phyloP scores from a whole-genome alignment of 2,329 filamentous ascomycete genomes.

The Colletotrichum agaves region DNA sequence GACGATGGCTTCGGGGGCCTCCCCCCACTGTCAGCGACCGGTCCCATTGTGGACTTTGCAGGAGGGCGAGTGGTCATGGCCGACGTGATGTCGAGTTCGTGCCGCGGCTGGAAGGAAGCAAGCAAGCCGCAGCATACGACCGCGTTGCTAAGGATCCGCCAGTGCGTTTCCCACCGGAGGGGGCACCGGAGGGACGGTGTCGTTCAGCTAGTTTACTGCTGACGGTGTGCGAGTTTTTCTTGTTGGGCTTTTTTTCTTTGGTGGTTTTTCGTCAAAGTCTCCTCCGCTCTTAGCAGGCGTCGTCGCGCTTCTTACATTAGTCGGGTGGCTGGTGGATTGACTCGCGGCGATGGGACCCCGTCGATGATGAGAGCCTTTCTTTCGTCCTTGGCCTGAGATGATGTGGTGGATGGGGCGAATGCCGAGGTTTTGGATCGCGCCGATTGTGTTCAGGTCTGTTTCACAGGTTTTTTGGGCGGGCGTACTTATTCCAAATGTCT shows the following conservation, averaged over 20 bases:
- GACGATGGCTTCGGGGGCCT: not conserved
- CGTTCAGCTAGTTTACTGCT: not conserved
- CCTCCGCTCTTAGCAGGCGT: conserved; percentile 4
- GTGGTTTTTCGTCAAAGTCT: not conserved
- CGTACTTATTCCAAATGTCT: too few relatives aligned
- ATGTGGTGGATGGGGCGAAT: not conserved
- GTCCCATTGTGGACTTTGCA: not conserved
- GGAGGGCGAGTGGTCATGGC: conserved; percentile 1
- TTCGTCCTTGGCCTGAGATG: too few relatives aligned
- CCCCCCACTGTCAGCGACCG: not conserved
- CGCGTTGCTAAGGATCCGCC: conserved; percentile 6
- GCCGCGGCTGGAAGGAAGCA: not conserved
- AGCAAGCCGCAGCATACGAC: not conserved
- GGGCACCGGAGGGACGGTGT: conserved; percentile 14
- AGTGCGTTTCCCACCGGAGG: conserved; percentile 17
- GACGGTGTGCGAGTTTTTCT: not conserved
- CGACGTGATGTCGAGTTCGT: conserved; percentile 1
- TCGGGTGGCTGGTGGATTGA: not conserved
- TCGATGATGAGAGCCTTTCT: not conserved
- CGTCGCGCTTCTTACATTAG: conserved; percentile 2
- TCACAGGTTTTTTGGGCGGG: not conserved
- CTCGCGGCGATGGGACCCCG: conserved; percentile 10
- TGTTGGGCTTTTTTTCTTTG: too few relatives aligned
- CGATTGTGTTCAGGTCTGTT: not conserved
- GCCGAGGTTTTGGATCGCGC: conserved; percentile 2